Evolutionary conservation across 1,284 basidiomycete species (phyloP).

Genomic region (Peniophora sp.): DNA sequence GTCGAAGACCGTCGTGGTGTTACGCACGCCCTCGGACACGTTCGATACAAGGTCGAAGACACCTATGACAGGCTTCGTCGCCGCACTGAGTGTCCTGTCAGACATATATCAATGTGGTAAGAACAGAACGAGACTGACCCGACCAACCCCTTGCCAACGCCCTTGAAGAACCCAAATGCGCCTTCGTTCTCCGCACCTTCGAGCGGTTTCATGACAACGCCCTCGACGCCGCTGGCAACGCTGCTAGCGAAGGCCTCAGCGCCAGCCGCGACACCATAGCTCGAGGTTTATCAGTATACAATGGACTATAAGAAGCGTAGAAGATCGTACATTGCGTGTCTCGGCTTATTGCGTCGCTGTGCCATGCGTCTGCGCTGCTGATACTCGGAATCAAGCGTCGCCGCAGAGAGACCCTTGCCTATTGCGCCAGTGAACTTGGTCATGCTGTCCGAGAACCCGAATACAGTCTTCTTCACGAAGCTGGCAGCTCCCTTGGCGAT

Average conservation of each 20-base stretch:
- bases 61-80: slow-evolving; percentile 96
- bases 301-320: not conserved
- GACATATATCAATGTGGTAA: slow-evolving; percentile 5
- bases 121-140: slow-evolving; percentile 50
- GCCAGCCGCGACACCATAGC: slow-evolving; percentile 90
- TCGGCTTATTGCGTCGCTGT: slow-evolving; percentile 88
- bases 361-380: slow-evolving; percentile 85
- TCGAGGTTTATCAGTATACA: slow-evolving; percentile 19
- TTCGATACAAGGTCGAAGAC: slow-evolving; percentile 95
- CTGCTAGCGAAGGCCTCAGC: slow-evolving; percentile 93
- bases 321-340: slow-evolving; percentile 79
- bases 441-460: slow-evolving; percentile 92
- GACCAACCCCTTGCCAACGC: slow-evolving; percentile 93
- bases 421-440: slow-evolving; percentile 97
- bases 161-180: slow-evolving; percentile 95
- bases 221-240: slow-evolving; percentile 93
- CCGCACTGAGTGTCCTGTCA: slow-evolving; percentile 42
- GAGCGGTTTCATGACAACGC: slow-evolving; percentile 90
- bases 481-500: slow-evolving; percentile 97
- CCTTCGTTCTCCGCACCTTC: slow-evolving; percentile 96
- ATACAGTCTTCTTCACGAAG: slow-evolving; percentile 98
- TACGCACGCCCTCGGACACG: slow-evolving; percentile 95
- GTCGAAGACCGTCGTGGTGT: slow-evolving; percentile 98
- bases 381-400: slow-evolving; percentile 94
- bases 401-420: slow-evolving; percentile 94